A percentile compares a stretch with the other conserved stretches of the same genome.
Conservation (phyloP, 2,329 filamentous ascomycete genomes). For the Alternaria consortialis region DNA sequence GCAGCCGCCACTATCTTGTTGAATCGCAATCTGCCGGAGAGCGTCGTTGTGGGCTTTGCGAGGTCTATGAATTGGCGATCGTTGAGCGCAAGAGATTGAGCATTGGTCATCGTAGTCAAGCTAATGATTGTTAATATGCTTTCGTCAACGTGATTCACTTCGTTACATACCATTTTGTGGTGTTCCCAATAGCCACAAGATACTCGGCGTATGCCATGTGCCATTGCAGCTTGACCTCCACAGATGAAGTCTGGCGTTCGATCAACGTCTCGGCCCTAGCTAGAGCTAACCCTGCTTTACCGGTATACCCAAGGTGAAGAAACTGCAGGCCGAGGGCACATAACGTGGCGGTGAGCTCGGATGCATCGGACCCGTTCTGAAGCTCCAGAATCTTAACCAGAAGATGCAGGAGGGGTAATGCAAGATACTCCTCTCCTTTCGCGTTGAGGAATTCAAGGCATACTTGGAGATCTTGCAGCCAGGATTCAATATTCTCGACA, state of each 20-base stretch:
- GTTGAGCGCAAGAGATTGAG: slow-evolving; percentile 38
- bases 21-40: slow-evolving; percentile 47
- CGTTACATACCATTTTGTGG: slow-evolving; percentile 63
- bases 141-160: background rate
- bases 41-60: slow-evolving; percentile 41
- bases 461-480: slow-evolving; percentile 62
- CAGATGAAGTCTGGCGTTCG: slow-evolving; percentile 51
- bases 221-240: slow-evolving; percentile 63
- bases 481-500: slow-evolving; percentile 61
- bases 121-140: slow-evolving; percentile 33
- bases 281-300: slow-evolving; percentile 66
- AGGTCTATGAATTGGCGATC: slow-evolving; percentile 43
- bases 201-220: slow-evolving; percentile 80
- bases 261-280: slow-evolving; percentile 65
- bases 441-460: slow-evolving; percentile 66
- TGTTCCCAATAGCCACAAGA: slow-evolving; percentile 70
- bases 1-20: slow-evolving; percentile 68
- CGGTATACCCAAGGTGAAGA: slow-evolving; percentile 67
- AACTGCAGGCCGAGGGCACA: slow-evolving; percentile 64
- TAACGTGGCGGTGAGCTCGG: slow-evolving; percentile 54
- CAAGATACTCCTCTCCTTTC: slow-evolving; percentile 62
- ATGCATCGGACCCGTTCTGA: slow-evolving; percentile 47
- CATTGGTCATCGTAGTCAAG: slow-evolving; percentile 38
- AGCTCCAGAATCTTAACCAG: slow-evolving; percentile 60
- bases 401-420: slow-evolving; percentile 60